Evolutionary conservation across 768 basidiomycete genomes (phyloP).

Genomic region (Tulasnella calospora): DNA sequence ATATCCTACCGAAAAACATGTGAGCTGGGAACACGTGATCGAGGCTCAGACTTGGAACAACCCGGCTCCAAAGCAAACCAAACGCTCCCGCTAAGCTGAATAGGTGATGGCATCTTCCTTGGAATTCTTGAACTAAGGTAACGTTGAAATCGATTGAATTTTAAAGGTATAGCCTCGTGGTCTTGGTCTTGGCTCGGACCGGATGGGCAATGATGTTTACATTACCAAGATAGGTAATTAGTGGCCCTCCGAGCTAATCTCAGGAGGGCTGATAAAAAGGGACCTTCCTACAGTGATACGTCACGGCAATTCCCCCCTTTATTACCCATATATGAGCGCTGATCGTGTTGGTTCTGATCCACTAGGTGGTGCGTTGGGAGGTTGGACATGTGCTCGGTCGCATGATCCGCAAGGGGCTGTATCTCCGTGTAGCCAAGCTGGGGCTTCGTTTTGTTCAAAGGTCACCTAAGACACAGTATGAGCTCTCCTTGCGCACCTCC

Average conservation of each 20-base stretch:
- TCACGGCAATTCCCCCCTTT: background rate
- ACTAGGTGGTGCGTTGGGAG: background rate
- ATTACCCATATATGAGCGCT: background rate
- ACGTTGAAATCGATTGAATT: no score
- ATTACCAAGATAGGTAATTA: no score
- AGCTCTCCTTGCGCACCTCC: background rate
- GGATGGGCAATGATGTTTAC: no score
- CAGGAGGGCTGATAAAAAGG: background rate
- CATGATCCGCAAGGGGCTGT: background rate
- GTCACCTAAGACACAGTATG: background rate
- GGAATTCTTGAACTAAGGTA: no score
- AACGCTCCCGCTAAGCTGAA: no score
- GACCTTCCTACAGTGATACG: background rate
- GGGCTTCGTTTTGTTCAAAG: conserved; percentile 6
- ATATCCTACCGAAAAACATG: no score
- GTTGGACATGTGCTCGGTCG: background rate
- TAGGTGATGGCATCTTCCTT: no score
- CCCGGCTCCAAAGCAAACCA: no score
- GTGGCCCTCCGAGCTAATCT: background rate
- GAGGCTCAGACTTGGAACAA: no score
- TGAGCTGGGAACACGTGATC: no score
- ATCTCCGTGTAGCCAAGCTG: background rate
- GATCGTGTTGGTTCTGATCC: background rate
- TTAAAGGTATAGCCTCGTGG: no score
- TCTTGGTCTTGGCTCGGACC: no score